These are phyloP conservation scores for Ganoderma boninense DNA, from an alignment of 1,284 basidiomycete genomes.

Conservation along the genomic window DNA sequence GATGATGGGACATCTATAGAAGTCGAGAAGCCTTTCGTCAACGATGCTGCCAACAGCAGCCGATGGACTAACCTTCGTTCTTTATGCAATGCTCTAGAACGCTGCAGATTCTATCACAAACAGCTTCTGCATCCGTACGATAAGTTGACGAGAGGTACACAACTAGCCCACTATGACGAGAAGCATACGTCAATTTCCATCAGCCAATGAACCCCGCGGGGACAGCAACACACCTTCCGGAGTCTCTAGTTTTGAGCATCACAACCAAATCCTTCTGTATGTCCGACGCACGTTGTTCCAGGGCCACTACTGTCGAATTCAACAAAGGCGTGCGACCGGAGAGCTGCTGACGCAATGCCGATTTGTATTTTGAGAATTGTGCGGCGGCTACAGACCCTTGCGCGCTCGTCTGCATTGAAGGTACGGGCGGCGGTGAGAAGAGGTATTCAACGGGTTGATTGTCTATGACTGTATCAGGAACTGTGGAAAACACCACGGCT, in stretches of 20 bases:
- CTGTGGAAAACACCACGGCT: not conserved
- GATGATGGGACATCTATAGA: constrained; percentile 34
- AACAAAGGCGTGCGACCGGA: constrained; percentile 66
- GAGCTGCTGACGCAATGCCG: constrained; percentile 63
- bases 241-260: constrained; percentile 36
- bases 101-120: constrained; percentile 51
- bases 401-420: constrained; percentile 49
- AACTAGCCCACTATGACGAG: constrained; percentile 46
- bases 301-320: constrained; percentile 59
- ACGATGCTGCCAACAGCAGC: constrained; percentile 5
- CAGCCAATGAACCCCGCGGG: not conserved
- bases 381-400: constrained; percentile 47
- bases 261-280: constrained; percentile 67
- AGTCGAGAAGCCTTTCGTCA: not conserved
- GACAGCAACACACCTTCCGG: constrained; percentile 35
- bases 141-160: constrained; percentile 51
- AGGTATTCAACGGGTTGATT: constrained; percentile 58
- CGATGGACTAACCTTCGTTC: constrained; percentile 43
- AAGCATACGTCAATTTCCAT: constrained; percentile 17
- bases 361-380: constrained; percentile 66
- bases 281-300: constrained; percentile 64
- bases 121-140: constrained; percentile 54
- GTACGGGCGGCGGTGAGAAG: constrained; percentile 60
- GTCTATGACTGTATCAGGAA: constrained; percentile 46
- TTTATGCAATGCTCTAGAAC: constrained; percentile 47